A percentile compares a stretch with the other conserved stretches of the same genome.
Conservation (phyloP, 225 moss, liverwort and hornwort species). For the Asterella californica region DNA sequence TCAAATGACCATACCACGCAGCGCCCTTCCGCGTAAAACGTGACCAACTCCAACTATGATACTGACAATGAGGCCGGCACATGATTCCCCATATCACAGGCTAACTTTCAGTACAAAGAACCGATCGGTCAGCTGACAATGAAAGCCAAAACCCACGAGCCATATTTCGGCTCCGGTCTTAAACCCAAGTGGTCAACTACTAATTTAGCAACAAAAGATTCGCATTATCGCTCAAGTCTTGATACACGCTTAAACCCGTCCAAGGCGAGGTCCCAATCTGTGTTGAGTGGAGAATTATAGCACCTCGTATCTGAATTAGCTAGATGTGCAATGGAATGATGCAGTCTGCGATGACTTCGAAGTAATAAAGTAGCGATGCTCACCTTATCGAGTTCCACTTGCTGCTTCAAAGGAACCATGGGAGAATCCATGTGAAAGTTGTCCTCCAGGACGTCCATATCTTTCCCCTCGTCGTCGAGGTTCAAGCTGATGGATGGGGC, state of each 20-base stretch:
- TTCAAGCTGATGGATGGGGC: conserved; percentile 3
- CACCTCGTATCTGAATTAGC: no score
- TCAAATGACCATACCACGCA: neutral
- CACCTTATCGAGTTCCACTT: conserved; percentile 46
- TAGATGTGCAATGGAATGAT: neutral
- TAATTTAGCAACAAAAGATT: neutral
- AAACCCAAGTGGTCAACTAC: neutral
- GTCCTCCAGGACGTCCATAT: conserved; percentile 39
- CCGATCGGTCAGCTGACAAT: neutral
- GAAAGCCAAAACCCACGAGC: neutral
- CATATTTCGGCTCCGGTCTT: neutral
- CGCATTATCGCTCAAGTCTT: neutral
- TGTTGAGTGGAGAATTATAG: no score
- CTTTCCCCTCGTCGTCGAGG: conserved; percentile 20
- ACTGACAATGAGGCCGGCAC: neutral
- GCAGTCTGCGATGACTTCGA: neutral
- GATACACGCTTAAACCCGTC: neutral
- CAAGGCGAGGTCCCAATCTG: neutral
- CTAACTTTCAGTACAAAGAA: no score
- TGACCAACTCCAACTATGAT: neutral
- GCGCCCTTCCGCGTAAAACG: neutral
- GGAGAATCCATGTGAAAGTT: conserved; percentile 35
- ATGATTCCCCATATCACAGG: neutral
- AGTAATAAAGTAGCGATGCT: neutral
- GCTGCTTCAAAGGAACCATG: conserved; percentile 39